Base-by-base conservation (phyloP, 2,329 filamentous ascomycete genomes). In the Phialophora chinensis region DNA sequence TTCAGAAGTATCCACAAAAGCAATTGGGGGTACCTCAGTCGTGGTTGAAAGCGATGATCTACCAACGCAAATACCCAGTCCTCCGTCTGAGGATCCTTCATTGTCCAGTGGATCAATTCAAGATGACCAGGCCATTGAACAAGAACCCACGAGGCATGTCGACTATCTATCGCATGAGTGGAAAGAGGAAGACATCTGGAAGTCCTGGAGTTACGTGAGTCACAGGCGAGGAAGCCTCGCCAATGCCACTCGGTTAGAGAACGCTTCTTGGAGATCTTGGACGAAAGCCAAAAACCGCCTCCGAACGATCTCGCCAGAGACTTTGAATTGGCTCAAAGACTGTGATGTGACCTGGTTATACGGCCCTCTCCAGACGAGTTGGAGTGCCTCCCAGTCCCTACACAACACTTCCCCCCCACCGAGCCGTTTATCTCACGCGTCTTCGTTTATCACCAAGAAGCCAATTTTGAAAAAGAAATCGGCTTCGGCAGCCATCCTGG, bases 281-380 rank as follows among this genome's bases (percentile, higher is more conserved):
- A 91, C 92, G 76, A 98, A 98, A 79, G 86, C 91, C 57, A 96
- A 96, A 79, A 90, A 96, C 77, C 88, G 90, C 49, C 83, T 98
- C 57, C 90, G 88, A 76, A 98, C 94, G 0, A 88, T 98, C 25
- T 93, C 92, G 7, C 93, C 95, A 2, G 93, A 97, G 78, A 91
- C 90, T 1, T 83, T 99, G 63, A 97, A 98, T 79, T 99, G 95
- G 94, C 84, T 97, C 67, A 99, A 98, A 77, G 95, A 98, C 74
- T 95, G 91, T 77, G 94, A 99, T 78, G 93, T 97, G 35, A 97
- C 94, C 54, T 99, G 94, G 95, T 84, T 99, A 0, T 99, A 98
- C 75, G 95, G 95, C 0, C 95, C 95, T 12, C 80, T 97, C 57
- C 94, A 97, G 77, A 82, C 84, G 3, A 86, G 83, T 62, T 86